Base-by-base conservation (phyloP, 164 flowering plant species). In the Houttuynia cordata region DNA sequence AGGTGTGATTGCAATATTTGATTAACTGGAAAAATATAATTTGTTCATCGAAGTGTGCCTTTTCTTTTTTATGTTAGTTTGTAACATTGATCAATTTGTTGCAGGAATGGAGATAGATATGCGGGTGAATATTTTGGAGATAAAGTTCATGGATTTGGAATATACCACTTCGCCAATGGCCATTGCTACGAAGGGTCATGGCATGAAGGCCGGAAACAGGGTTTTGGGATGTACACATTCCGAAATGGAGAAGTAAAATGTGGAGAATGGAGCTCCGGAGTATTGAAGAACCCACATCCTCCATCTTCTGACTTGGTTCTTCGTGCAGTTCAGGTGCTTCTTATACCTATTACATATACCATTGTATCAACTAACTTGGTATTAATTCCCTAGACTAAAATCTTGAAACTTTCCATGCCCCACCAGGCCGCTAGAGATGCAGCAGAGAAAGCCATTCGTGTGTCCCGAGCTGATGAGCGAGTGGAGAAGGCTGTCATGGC, bases 141-240 rank as follows among this genome's bases (percentile, higher is more conserved):
- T 71, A 94, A 87, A 71, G 76, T 91, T 55, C 99, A 94, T 69
- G 99, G 99, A 0, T 94, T 88, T 67, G 99, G 99, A 14, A 93
- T 85, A 4, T 94, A 94, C 70, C 96, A 83, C 67, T 94, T 94
- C 67, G 91, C 96, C 4, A 85, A 94, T 62, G 86, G 97, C 47
- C 99, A 94, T 63, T 79, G 83, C 21, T 94, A 94, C 14, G 97
- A 94, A 56, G 99, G 99, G 3, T 82, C 99, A 10, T 94, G 99
- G 99, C 95, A 91, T 72, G 99, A 94, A 75, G 96, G 99, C 18
- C 85, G 85, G 20, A 88, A 82, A 70, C 97, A 91, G 73, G 99
- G 99, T 6, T 80, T 74, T 50, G 97, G 99, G 24, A 81, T 81
- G 85, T 94, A 94, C 60, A 83, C 88, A 23, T 94, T 94, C 68